Percentiles rank a stretch among this genome's conserved stretches.
Conservation (phyloP, 2,329 filamentous ascomycete species). For the Penicillium digitatum region DNA sequence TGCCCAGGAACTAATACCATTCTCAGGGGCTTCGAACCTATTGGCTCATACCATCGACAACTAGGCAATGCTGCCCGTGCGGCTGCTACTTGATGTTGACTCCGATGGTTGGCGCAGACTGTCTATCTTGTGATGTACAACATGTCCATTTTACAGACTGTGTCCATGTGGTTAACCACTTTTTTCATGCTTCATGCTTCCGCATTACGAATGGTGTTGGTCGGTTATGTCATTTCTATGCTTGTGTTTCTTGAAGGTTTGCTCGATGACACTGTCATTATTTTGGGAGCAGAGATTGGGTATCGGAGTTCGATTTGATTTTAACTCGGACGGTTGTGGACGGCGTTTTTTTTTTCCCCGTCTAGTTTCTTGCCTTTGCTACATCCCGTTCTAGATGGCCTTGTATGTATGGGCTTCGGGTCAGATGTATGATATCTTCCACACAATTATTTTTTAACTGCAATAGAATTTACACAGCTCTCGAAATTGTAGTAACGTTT, state of each 20-base stretch:
- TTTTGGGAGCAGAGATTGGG: constrained; percentile 1
- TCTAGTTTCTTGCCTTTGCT: constrained; percentile 3
- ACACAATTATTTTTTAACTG: constrained; percentile 11
- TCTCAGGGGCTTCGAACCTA: constrained; percentile 47
- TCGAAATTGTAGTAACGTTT: not conserved
- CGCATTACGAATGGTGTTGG: constrained; percentile 22
- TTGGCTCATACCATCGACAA: constrained; percentile 45
- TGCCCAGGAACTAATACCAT: constrained; percentile 4
- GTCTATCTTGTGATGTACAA: constrained; percentile 13
- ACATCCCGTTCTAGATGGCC: constrained; percentile 10
- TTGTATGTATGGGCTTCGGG: constrained; percentile 19
- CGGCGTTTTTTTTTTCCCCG: not conserved
- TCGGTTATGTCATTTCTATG: constrained; percentile 1
- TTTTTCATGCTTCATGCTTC: constrained; percentile 5
- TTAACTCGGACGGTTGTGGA: not conserved
- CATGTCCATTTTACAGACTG: constrained; percentile 11
- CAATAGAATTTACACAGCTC: not conserved
- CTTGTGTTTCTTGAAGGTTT: constrained; percentile 5
- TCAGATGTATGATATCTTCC: constrained; percentile 18
- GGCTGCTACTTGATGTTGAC: constrained; percentile 27
- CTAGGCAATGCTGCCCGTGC: constrained; percentile 39
- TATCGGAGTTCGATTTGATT: constrained; percentile 11
- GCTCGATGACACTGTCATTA: not conserved
- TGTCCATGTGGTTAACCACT: constrained; percentile 6
- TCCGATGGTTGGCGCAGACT: not conserved